Base-by-base conservation (phyloP, 345 rosid genomes). In the Gossypioides kirkii region DNA sequence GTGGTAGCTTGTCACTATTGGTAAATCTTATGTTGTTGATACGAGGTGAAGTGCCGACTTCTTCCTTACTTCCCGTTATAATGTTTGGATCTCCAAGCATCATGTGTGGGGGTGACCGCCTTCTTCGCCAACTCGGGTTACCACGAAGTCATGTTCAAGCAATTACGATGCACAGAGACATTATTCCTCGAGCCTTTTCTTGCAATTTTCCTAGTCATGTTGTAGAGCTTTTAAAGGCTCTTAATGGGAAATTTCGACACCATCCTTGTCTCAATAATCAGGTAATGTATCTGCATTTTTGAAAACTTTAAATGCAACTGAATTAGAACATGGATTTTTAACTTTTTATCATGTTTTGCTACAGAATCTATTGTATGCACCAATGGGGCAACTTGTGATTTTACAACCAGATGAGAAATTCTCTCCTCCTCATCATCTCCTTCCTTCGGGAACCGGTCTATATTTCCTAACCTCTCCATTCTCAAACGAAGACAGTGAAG, bases 141-240 rank as follows among this genome's bases (percentile, higher is more conserved):
- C 96, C 96, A 14, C 78, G 76, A 54, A 84, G 75, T 78, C 94
- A 90, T 87, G 80, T 89, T 60, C 89, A 89, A 64, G 85, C 93
- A 25, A 87, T 95, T 61, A 83, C 89, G 4, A 82, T 95, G 93
- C 99, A 95, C 70, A 86, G 97, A 80, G 99, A 95, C 72, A 93
- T 95, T 46, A 98, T 95, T 55, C 99, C 99, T 0, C 89, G 99
- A 55, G 98, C 96, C 43, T 95, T 95, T 84, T 91, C 99, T 14
- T 95, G 99, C 80, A 87, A 69, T 84, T 95, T 89, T 77, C 99
- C 99, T 60, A 79, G 76, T 74, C 94, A 88, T 66, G 87, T 89
- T 26, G 87, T 89, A 32, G 88, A 86, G 69, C 81, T 95, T 80
- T 87, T 95, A 72, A 95, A 88, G 84, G 98, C 96, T 60, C 82